These are phyloP conservation scores for Pulveroboletus sp. DNA, from an alignment of 768 basidiomycete species.

Conservation along the genomic window DNA sequence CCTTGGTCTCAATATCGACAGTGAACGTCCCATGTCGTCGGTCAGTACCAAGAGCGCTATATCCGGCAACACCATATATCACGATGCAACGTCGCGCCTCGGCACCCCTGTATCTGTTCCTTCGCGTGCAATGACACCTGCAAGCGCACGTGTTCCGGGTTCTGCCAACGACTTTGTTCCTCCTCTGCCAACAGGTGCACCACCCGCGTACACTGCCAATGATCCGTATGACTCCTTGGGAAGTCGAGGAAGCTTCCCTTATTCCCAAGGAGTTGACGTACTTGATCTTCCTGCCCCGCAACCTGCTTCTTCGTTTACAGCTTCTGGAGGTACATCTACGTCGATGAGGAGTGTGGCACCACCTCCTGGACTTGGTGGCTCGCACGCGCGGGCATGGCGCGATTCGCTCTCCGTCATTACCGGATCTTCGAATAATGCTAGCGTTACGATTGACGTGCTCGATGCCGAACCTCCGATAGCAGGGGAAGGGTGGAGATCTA, in stretches of 20 bases:
- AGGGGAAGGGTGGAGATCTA: constrained; percentile 56
- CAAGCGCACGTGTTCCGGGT: constrained; percentile 23
- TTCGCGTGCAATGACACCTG: constrained; percentile 47
- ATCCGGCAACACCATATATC: constrained; percentile 58
- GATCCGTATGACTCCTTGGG: constrained; percentile 31
- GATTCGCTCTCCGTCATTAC: constrained; percentile 33
- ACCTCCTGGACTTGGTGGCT: constrained; percentile 39
- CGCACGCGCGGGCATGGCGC: constrained; percentile 33
- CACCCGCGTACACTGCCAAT: constrained; percentile 29
- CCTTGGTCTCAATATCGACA: constrained; percentile 38
- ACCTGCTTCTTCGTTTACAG: constrained; percentile 50
- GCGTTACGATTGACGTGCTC: constrained; percentile 53
- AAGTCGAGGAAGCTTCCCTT: constrained; percentile 23
- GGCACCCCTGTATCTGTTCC: constrained; percentile 41
- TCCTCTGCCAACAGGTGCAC: constrained; percentile 24
- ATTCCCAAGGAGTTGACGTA: constrained; percentile 39
- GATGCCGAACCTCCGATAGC: constrained; percentile 70
- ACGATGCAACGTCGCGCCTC: constrained; percentile 54
- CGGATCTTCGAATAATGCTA: constrained; percentile 29
- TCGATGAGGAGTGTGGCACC: constrained; percentile 10
- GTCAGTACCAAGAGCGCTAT: constrained; percentile 52
- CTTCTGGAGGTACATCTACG: constrained; percentile 34
- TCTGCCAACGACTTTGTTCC: constrained; percentile 6
- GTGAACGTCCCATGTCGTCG: constrained; percentile 54
- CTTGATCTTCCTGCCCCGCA: constrained; percentile 59